These are phyloP conservation scores for Erucastrum elatum DNA, from an alignment of 345 rosid genomes.

Conservation along the genomic window DNA sequence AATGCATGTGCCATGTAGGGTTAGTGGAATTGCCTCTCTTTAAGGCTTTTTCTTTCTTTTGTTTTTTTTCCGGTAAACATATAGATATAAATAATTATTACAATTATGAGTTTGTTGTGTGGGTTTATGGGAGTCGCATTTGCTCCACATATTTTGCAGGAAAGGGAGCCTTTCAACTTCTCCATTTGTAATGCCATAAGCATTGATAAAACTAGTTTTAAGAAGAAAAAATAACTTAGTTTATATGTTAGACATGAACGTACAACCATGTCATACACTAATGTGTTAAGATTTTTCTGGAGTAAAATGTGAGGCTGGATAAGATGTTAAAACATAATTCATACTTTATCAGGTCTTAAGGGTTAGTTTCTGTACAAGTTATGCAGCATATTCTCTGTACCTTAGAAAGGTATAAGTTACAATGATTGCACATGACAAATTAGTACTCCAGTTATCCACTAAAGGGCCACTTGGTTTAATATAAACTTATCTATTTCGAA, in stretches of 20 bases:
- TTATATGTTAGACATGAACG: background rate
- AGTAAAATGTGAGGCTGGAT: slow-evolving; percentile 2
- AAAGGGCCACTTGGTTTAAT: slow-evolving; percentile 19
- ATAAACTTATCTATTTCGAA: slow-evolving; percentile 25
- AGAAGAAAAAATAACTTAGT: background rate
- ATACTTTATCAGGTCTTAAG: background rate
- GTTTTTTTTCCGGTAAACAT: background rate
- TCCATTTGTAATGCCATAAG: background rate
- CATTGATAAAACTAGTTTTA: background rate
- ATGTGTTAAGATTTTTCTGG: background rate
- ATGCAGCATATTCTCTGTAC: slow-evolving; percentile 31
- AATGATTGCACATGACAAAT: slow-evolving; percentile 34
- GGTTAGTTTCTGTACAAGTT: slow-evolving; percentile 7
- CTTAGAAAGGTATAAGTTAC: slow-evolving; percentile 15
- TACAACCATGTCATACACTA: background rate
- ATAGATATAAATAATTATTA: background rate
- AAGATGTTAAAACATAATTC: background rate
- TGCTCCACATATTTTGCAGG: slow-evolving; percentile 8
- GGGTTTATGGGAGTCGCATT: slow-evolving; percentile 1
- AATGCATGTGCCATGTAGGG: slow-evolving; percentile 40
- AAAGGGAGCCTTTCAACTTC: background rate
- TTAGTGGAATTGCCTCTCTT: slow-evolving; percentile 27
- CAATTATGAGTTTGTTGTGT: background rate
- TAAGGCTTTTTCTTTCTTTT: slow-evolving; percentile 23
- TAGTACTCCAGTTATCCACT: slow-evolving; percentile 29